Percentiles rank a stretch among this genome's conserved stretches.
Evolutionary conservation across 2,329 filamentous ascomycete species (phyloP).

Genomic region (Ilyonectria mors-panacis): DNA sequence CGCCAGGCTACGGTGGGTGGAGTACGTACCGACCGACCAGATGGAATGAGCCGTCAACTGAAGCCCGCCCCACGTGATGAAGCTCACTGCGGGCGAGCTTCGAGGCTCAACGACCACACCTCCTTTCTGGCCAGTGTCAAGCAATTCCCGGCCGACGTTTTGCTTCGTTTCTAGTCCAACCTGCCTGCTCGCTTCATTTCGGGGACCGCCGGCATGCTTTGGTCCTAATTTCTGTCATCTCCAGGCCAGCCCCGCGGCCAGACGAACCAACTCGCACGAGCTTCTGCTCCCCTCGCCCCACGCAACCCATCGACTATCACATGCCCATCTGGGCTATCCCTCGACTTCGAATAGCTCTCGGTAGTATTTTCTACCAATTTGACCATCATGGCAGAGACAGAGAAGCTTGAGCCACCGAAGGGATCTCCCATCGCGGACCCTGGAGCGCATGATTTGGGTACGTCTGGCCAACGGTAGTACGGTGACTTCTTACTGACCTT

Average conservation of each 20-base stretch:
- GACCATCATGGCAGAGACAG: slow-evolving; percentile 49
- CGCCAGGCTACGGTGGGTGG: slow-evolving; percentile 22
- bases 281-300: slow-evolving; percentile 37
- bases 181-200: slow-evolving; percentile 15
- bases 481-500: slow-evolving; percentile 43
- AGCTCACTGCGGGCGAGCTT: slow-evolving; percentile 37
- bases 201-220: slow-evolving; percentile 17
- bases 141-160: slow-evolving; percentile 21
- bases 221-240: slow-evolving; percentile 20
- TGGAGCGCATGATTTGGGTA: slow-evolving; percentile 74
- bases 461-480: slow-evolving; percentile 22
- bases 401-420: slow-evolving; percentile 52
- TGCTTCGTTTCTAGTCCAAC: slow-evolving; percentile 12
- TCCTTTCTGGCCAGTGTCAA: slow-evolving; percentile 38
- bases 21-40: slow-evolving; percentile 25
- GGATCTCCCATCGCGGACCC: slow-evolving; percentile 62
- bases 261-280: slow-evolving; percentile 28
- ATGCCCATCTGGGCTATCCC: slow-evolving; percentile 35
- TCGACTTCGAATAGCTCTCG: slow-evolving; percentile 17
- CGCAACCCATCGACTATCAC: slow-evolving; percentile 39
- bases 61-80: slow-evolving; percentile 46
- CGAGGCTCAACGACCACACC: slow-evolving; percentile 34
- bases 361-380: slow-evolving; percentile 21
- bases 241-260: slow-evolving; percentile 22
- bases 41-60: slow-evolving; percentile 37